A percentile compares a stretch with the other conserved stretches of the same genome.
Evolutionary conservation across 2,329 filamentous ascomycete species (phyloP).

Genomic region (Chaetomiaceae sp.): DNA sequence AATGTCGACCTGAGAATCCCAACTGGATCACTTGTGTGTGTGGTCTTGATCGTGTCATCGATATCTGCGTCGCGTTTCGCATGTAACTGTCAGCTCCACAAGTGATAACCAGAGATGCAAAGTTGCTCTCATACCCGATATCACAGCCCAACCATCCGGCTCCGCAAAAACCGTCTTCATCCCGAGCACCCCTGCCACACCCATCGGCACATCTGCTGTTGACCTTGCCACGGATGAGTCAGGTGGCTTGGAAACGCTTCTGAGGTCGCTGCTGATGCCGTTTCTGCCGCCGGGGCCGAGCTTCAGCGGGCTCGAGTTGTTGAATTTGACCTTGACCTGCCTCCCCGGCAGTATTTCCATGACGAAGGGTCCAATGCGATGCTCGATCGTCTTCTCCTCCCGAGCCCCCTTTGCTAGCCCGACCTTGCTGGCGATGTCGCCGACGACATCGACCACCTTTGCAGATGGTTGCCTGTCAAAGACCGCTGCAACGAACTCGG

Average conservation of each 20-base stretch:
- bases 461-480: constrained; percentile 69
- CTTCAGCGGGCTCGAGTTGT: constrained; percentile 39
- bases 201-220: constrained; percentile 46
- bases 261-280: constrained; percentile 64
- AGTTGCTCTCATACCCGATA: constrained; percentile 59
- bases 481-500: constrained; percentile 77
- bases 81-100: constrained; percentile 9
- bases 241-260: constrained; percentile 45
- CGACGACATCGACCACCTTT: constrained; percentile 52
- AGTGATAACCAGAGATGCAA: neutral
- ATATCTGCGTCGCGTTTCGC: constrained; percentile 53
- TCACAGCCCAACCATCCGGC: constrained; percentile 75
- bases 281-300: constrained; percentile 67
- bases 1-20: constrained; percentile 84
- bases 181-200: constrained; percentile 50
- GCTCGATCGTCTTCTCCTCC: constrained; percentile 48
- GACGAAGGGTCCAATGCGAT: constrained; percentile 71
- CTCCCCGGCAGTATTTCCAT: constrained; percentile 69
- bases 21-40: constrained; percentile 71
- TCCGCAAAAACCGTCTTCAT: constrained; percentile 72
- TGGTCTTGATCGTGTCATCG: constrained; percentile 94
- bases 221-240: constrained; percentile 45
- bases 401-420: constrained; percentile 21
- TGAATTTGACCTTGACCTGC: constrained; percentile 60
- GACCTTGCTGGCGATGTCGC: constrained; percentile 24